These are phyloP conservation scores for Clarkia xantiana DNA, from an alignment of 345 rosid species.

Conservation along the genomic window DNA sequence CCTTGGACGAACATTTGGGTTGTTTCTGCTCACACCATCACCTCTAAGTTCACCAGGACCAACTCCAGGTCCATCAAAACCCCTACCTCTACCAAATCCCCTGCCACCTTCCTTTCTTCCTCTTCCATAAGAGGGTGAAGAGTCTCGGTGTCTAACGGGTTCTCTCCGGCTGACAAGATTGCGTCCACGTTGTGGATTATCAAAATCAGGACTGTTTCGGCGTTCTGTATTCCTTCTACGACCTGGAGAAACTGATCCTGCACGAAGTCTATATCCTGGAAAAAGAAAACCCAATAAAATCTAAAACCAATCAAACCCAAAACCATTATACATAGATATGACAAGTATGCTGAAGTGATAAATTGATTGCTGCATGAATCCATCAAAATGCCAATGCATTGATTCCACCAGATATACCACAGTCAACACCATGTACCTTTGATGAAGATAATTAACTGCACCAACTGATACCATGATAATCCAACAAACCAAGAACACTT, in stretches of 20 bases:
- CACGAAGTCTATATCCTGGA: conserved; percentile 66
- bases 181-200: conserved; percentile 40
- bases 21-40: conserved; percentile 35
- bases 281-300: conserved; percentile 11
- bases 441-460: too few relatives aligned
- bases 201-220: conserved; percentile 40
- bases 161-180: conserved; percentile 48
- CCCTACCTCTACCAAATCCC: conserved; percentile 50
- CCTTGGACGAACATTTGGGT: conserved; percentile 74
- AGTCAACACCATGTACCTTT: too few relatives aligned
- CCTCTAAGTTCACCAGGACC: conserved; percentile 41
- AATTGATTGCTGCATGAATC: too few relatives aligned
- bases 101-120: conserved; percentile 47
- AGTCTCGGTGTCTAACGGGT: conserved; percentile 49
- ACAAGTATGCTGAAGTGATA: too few relatives aligned
- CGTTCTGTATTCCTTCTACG: conserved; percentile 46
- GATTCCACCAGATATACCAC: too few relatives aligned
- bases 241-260: conserved; percentile 68
- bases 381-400: too few relatives aligned
- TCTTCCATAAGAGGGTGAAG: conserved; percentile 49
- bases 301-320: background rate
- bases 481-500: too few relatives aligned
- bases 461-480: too few relatives aligned
- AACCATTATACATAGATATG: background rate
- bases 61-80: conserved; percentile 50